Conservation (phyloP, 1,139 yeast species). For the Suhomyces terraborum region DNA sequence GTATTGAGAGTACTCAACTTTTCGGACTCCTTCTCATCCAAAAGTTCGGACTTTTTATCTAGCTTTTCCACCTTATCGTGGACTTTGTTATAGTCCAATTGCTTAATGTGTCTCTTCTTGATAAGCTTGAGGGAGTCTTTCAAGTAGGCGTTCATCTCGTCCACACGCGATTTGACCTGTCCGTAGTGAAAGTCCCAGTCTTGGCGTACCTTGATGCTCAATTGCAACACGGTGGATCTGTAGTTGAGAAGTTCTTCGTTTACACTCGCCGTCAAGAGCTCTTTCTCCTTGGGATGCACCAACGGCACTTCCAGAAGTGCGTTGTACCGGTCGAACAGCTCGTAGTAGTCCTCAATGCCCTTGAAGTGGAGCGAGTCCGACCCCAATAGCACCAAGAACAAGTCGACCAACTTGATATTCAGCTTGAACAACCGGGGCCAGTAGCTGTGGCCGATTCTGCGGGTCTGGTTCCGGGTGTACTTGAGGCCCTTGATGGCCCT, state of each 20-base stretch:
- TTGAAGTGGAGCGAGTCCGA: slow-evolving; percentile 44
- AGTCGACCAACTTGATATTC: slow-evolving; percentile 34
- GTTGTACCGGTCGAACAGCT: slow-evolving; percentile 35
- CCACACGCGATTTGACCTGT: slow-evolving; percentile 34
- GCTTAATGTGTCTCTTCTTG: slow-evolving; percentile 42
- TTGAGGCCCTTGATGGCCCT: slow-evolving; percentile 46
- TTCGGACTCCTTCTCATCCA: slow-evolving; percentile 42
- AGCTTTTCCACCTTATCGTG: slow-evolving; percentile 45
- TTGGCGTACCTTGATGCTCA: slow-evolving; percentile 34
- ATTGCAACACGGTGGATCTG: slow-evolving; percentile 29
- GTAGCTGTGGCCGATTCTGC: slow-evolving; percentile 32
- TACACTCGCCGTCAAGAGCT: slow-evolving; percentile 32
- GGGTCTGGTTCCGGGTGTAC: slow-evolving; percentile 39
- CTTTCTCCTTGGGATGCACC: slow-evolving; percentile 45
- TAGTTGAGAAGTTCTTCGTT: slow-evolving; percentile 36
- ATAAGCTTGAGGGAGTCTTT: slow-evolving; percentile 42
- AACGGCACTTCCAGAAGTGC: slow-evolving; percentile 34
- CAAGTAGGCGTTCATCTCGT: slow-evolving; percentile 43
- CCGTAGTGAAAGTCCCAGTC: slow-evolving; percentile 36
- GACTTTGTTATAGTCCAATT: slow-evolving; percentile 42
- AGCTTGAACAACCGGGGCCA: slow-evolving; percentile 42
- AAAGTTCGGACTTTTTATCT: slow-evolving; percentile 37
- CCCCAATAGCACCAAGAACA: slow-evolving; percentile 40
- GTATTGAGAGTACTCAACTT: slow-evolving; percentile 34
- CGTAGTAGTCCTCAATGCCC: slow-evolving; percentile 44